Evolutionary conservation across 306 rosid genomes (phyloP).

Genomic region (Rubus idaeus): DNA sequence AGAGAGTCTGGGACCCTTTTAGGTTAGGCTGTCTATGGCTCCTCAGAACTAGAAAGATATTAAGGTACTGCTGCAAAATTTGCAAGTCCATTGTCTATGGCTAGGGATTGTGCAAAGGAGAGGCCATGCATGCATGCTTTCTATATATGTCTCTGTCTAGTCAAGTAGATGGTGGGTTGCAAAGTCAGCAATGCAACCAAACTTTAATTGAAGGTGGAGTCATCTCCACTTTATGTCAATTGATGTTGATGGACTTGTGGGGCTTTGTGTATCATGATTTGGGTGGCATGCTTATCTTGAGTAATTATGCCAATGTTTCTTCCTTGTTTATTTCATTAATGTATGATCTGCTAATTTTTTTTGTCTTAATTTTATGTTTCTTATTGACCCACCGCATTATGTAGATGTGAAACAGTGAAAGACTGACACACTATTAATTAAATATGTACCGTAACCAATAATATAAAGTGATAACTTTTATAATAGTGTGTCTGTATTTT

Average conservation of each 20-base stretch:
- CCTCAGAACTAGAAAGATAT: neutral
- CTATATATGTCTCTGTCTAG: neutral
- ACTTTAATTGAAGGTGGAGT: constrained; percentile 14
- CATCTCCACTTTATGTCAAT: constrained; percentile 20
- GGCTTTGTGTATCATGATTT: constrained; percentile 5
- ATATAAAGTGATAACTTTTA: no score
- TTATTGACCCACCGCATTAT: no score
- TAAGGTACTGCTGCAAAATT: neutral
- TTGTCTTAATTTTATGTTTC: no score
- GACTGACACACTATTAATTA: no score
- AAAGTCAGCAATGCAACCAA: constrained; percentile 15
- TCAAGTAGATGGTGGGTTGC: constrained; percentile 12
- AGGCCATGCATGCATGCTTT: neutral
- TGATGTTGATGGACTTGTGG: constrained; percentile 32
- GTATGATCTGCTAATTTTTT: no score
- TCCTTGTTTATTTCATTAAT: neutral
- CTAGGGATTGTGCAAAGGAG: neutral
- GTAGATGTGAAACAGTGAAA: no score
- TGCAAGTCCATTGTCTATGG: neutral
- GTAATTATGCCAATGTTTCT: neutral
- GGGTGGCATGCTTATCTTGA: constrained; percentile 8
- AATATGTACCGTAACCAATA: no score
- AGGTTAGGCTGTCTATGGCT: neutral
- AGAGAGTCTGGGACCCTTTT: neutral
- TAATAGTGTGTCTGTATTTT: no score